Base-by-base conservation (phyloP, 495 filamentous ascomycete species). In the Tuber brumale region DNA sequence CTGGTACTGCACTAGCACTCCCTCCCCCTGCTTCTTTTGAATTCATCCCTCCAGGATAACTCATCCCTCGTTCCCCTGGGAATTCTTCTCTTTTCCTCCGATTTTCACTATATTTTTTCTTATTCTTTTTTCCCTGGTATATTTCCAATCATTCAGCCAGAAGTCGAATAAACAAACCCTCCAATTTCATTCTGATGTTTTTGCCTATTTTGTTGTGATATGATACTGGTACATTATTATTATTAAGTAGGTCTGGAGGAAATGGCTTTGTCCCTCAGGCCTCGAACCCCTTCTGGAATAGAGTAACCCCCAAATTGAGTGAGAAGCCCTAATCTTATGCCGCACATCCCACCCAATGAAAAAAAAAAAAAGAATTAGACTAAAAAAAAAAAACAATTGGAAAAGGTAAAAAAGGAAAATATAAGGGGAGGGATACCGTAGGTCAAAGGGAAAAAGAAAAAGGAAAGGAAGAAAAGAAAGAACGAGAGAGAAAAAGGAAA, bases 1-100 rank as follows among this genome's bases (percentile, higher is more conserved):
- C 57, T 66, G 48, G 48, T 12, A 57, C 45, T 70, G 73, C 74
- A 42, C 41, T 7, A 42, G 6, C 43, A 71, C 72, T 77, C 70
- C 74, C 41, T 71, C 74, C 70, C 69, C 77, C 69, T 72, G 46
- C 46, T 12, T 39, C 83, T 81, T 87, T 86, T 19, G 80, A 76
- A 72, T 66, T 19, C 57, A 35, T 66, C 27, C 57, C 57, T 66
- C 57, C 57, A 16, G 57, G 27, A 66, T 66, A 66, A 66, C 57
- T 19, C 57, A 66, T 66, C 4, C 57, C 57, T 66, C 57, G 27
- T 66, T 66, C 57, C 57, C 57, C 57, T 66, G 57, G 57, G 57
- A 35, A 66, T 66, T 48, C 18, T 48, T 48, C 19, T 57, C 23
- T 12, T 57, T n/a, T 57, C 48, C 23, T 57, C 23, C 23, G 8